Conservation (phyloP, 768 basidiomycete genomes). For the Phylloporus rhodoxanthus region DNA sequence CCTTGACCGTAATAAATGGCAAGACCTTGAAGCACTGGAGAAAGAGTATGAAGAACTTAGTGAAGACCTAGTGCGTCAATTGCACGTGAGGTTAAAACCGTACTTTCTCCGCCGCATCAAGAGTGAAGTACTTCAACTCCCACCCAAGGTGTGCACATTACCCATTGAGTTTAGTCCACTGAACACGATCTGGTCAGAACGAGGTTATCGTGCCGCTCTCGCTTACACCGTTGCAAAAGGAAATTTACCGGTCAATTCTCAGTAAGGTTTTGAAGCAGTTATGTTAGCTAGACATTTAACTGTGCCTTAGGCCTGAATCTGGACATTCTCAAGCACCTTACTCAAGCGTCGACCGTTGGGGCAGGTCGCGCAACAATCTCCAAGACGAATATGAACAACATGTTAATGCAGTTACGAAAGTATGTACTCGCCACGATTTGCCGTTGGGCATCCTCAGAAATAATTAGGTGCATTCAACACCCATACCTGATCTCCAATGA, state of each 20-base stretch:
- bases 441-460: slow-evolving; percentile 1
- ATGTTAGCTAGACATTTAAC: slow-evolving; percentile 11
- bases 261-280: slow-evolving; percentile 39
- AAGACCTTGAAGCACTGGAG: slow-evolving; percentile 67
- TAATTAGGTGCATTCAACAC: slow-evolving; percentile 76
- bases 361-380: slow-evolving; percentile 26
- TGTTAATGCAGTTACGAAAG: slow-evolving; percentile 87
- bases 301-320: slow-evolving; percentile 58
- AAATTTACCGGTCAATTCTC: slow-evolving; percentile 81
- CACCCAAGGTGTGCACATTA: slow-evolving; percentile 62
- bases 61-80: slow-evolving; percentile 71
- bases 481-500: slow-evolving; percentile 79
- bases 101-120: slow-evolving; percentile 94
- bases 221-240: slow-evolving; percentile 79
- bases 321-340: slow-evolving; percentile 57
- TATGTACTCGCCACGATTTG: slow-evolving; percentile 31
- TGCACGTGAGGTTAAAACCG: slow-evolving; percentile 74
- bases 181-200: slow-evolving; percentile 45
- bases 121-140: slow-evolving; percentile 86
- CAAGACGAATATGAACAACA: slow-evolving; percentile 67
- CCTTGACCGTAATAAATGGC: slow-evolving; percentile 73
- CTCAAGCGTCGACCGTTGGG: slow-evolving; percentile 37
- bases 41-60: slow-evolving; percentile 71
- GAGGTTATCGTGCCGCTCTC: slow-evolving; percentile 90
- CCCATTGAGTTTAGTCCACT: neutral